A percentile compares a stretch with the other conserved stretches of the same genome.
These are phyloP conservation scores for Globisporangium cederbergense DNA, from an alignment of 352 stramenopile species.

Conservation along the genomic window DNA sequence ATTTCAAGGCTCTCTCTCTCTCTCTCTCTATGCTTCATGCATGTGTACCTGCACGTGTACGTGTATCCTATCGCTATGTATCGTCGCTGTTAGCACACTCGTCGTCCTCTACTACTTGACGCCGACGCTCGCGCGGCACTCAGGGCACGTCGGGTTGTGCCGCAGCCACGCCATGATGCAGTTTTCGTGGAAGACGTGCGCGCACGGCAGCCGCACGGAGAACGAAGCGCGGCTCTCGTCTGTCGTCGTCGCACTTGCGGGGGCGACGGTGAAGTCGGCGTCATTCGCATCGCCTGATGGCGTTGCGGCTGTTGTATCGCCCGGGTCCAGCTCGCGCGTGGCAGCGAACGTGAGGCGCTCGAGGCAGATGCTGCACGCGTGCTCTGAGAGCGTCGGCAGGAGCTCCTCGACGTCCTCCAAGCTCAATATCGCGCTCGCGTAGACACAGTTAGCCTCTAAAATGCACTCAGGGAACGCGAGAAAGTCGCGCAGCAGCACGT, in stretches of 20 bases:
- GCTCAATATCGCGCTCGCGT: conserved; percentile 56
- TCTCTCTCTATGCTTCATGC: background rate
- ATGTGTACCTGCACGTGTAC: background rate
- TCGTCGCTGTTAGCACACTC: background rate
- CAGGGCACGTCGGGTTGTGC: conserved; percentile 52
- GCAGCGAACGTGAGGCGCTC: conserved; percentile 27
- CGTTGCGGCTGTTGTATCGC: background rate
- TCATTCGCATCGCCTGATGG: conserved; percentile 4
- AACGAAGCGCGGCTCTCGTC: conserved; percentile 17
- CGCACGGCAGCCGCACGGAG: conserved; percentile 45
- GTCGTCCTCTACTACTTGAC: background rate
- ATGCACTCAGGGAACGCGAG: conserved; percentile 45
- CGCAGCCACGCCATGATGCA: conserved; percentile 67
- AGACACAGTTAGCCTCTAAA: conserved; percentile 45
- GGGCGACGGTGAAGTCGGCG: conserved; percentile 1
- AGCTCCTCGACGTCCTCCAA: conserved; percentile 48
- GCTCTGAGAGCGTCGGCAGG: conserved; percentile 26
- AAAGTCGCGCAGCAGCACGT: conserved; percentile 52
- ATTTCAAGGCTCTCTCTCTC: background rate
- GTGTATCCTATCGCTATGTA: background rate
- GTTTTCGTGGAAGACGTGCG: conserved; percentile 60
- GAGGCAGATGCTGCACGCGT: conserved; percentile 60
- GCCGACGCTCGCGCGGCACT: conserved; percentile 45
- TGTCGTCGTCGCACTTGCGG: background rate
- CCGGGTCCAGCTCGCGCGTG: conserved; percentile 20